A percentile compares a stretch with the other conserved stretches of the same genome.
Conservation (phyloP, 1,139 yeast species). For the Kodamaea suecica region DNA sequence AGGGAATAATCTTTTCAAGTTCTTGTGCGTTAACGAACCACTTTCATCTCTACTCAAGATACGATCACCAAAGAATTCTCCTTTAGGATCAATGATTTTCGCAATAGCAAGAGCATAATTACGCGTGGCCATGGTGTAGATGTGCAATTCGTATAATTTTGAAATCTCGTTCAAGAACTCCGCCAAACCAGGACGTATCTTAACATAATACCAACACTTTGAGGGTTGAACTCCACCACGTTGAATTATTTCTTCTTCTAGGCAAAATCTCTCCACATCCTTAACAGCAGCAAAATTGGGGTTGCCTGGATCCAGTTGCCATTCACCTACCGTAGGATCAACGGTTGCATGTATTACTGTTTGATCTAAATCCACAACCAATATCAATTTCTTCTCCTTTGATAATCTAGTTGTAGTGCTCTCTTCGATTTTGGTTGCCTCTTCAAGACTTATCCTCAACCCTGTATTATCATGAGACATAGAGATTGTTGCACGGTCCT, state of each 20-base stretch:
- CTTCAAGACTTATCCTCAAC: conserved; percentile 75
- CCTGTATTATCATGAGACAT: conserved; percentile 93
- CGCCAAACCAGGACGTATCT: conserved; percentile 81
- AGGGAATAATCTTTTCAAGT: conserved; percentile 84
- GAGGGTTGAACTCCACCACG: conserved; percentile 44
- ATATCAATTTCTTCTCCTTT: conserved; percentile 64
- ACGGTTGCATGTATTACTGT: conserved; percentile 98
- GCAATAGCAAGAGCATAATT: conserved; percentile 92
- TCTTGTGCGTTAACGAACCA: conserved; percentile 88
- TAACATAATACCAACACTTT: conserved; percentile 86
- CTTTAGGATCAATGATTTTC: conserved; percentile 85
- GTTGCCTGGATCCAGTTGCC: conserved; percentile 84
- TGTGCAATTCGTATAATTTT: conserved; percentile 79
- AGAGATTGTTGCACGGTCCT: conserved; percentile 77
- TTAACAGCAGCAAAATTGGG: conserved; percentile 83
- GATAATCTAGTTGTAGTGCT: conserved; percentile 60
- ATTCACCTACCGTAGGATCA: conserved; percentile 94
- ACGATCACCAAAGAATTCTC: conserved; percentile 83
- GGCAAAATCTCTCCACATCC: conserved; percentile 72
- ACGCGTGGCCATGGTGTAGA: conserved; percentile 98
- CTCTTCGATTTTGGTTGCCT: conserved; percentile 82
- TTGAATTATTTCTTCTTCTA: conserved; percentile 72
- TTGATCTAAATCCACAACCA: conserved; percentile 96
- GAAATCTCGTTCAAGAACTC: conserved; percentile 66
- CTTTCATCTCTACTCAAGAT: conserved; percentile 92